A percentile compares a stretch with the other conserved stretches of the same genome.
Conservation (phyloP, 345 rosid genomes). For the Eucalyptus sideroxylon region DNA sequence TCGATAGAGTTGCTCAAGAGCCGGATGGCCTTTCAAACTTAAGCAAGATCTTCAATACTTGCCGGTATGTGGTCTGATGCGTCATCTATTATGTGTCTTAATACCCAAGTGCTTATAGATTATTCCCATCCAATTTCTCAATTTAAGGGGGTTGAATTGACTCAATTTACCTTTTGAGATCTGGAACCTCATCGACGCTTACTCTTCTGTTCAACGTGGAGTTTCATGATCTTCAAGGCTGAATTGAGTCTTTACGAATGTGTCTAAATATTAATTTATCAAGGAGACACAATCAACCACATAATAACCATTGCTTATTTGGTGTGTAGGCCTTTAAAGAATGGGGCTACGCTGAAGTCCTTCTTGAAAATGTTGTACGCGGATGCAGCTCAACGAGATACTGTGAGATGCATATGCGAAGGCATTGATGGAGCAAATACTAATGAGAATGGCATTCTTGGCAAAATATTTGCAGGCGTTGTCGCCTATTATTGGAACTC, state of each 20-base stretch:
- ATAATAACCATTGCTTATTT: background rate
- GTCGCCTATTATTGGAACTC: background rate
- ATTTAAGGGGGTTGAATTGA: background rate
- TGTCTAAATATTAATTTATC: background rate
- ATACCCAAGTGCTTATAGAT: background rate
- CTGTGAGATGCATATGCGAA: conserved; percentile 8
- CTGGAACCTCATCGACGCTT: accelerated
- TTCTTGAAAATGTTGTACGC: background rate
- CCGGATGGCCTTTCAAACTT: conserved; percentile 32
- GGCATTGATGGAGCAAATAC: conserved; percentile 11
- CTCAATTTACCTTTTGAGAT: background rate
- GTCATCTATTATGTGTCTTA: background rate
- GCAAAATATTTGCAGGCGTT: conserved; percentile 12
- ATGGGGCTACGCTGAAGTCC: conserved; percentile 4
- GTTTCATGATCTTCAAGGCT: background rate
- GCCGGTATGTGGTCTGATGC: conserved; percentile 11
- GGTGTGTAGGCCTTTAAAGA: conserved; percentile 8
- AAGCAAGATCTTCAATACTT: conserved; percentile 48
- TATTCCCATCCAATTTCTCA: background rate
- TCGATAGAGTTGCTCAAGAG: conserved; percentile 43
- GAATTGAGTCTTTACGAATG: background rate
- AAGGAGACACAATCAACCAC: background rate
- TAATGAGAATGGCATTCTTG: background rate
- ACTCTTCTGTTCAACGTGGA: background rate
- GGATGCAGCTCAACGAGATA: conserved; percentile 22